Evolutionary conservation across 2,329 filamentous ascomycete species (phyloP).

Genomic region (Fonsecaea pedrosoi): DNA sequence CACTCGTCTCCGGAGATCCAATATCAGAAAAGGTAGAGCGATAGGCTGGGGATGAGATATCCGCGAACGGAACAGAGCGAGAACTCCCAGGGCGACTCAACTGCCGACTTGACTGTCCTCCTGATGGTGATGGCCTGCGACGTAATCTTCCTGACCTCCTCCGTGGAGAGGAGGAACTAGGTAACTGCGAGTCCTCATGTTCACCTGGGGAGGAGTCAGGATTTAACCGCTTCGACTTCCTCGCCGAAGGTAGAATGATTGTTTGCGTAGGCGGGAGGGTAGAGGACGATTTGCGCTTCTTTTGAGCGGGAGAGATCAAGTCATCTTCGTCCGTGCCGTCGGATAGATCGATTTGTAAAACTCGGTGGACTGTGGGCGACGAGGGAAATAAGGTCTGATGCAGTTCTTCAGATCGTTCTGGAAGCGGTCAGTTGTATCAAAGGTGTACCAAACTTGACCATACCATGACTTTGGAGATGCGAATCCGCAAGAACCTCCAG

Average conservation of each 20-base stretch:
- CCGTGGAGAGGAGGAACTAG: conserved; percentile 16
- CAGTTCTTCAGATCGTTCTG: conserved; percentile 1
- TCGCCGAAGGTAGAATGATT: conserved; percentile 2
- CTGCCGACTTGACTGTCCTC: not conserved
- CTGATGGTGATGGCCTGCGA: not conserved
- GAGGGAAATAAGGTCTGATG: conserved; percentile 12
- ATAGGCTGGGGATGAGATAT: conserved; percentile 3
- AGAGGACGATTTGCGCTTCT: conserved; percentile 29
- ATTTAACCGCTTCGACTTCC: conserved; percentile 26
- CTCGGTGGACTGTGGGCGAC: conserved; percentile 15
- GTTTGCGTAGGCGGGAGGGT: not conserved
- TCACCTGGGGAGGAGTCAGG: conserved; percentile 6
- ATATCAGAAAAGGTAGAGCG: conserved; percentile 29
- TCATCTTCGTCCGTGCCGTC: conserved; percentile 36
- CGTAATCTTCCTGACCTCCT: conserved; percentile 25
- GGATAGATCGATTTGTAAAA: not conserved
- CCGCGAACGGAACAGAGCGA: not conserved
- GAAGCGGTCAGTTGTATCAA: not conserved
- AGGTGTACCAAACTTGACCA: not conserved
- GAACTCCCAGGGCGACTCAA: not conserved
- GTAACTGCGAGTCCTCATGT: not conserved
- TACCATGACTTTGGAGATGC: conserved; percentile 17
- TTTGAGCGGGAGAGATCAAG: conserved; percentile 31
- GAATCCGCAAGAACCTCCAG: conserved; percentile 38
- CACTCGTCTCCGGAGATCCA: conserved; percentile 43